Evolutionary conservation across 352 stramenopile genomes (phyloP).

Genomic region (Globisporangium spinosum): DNA sequence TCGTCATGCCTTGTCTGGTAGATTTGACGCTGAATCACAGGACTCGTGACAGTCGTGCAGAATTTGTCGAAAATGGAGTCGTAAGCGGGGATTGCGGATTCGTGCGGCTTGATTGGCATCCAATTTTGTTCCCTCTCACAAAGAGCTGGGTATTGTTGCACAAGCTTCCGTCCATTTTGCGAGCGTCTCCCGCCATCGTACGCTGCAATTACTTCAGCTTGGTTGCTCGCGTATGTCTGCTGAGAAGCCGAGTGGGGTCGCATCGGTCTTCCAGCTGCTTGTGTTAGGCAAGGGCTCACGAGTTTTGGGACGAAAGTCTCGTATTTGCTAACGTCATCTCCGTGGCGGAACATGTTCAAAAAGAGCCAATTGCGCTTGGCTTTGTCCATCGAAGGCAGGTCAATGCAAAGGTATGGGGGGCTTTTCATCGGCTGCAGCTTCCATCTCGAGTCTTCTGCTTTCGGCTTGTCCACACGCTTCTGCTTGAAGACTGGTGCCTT

Average conservation of each 20-base stretch:
- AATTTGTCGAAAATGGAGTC: slow-evolving; percentile 82
- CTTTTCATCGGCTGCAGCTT: slow-evolving; percentile 49
- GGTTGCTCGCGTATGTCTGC: slow-evolving; percentile 23
- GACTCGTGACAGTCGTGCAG: slow-evolving; percentile 72
- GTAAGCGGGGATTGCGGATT: slow-evolving; percentile 57
- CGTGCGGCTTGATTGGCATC: slow-evolving; percentile 39
- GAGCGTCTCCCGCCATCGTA: slow-evolving; percentile 13
- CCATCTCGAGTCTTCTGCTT: slow-evolving; percentile 21
- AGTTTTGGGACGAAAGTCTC: slow-evolving; percentile 47
- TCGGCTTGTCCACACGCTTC: slow-evolving; percentile 25
- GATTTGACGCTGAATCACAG: slow-evolving; percentile 69
- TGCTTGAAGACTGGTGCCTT: slow-evolving; percentile 44
- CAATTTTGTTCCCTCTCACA: slow-evolving; percentile 49
- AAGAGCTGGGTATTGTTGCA: slow-evolving; percentile 23
- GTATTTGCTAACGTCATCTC: slow-evolving; percentile 63
- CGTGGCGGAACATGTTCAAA: slow-evolving; percentile 78
- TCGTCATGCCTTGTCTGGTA: slow-evolving; percentile 57
- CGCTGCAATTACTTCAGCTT: slow-evolving; percentile 3
- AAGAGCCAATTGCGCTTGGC: slow-evolving; percentile 74
- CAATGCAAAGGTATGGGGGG: slow-evolving; percentile 45
- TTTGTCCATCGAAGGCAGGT: slow-evolving; percentile 51
- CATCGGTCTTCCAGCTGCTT: not conserved
- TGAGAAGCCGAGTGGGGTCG: slow-evolving; percentile 17
- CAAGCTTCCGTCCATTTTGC: slow-evolving; percentile 24
- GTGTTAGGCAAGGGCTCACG: slow-evolving; percentile 3